Conservation (phyloP, 228 moss, liverwort and hornwort species). For the Sphagnum fallax region DNA sequence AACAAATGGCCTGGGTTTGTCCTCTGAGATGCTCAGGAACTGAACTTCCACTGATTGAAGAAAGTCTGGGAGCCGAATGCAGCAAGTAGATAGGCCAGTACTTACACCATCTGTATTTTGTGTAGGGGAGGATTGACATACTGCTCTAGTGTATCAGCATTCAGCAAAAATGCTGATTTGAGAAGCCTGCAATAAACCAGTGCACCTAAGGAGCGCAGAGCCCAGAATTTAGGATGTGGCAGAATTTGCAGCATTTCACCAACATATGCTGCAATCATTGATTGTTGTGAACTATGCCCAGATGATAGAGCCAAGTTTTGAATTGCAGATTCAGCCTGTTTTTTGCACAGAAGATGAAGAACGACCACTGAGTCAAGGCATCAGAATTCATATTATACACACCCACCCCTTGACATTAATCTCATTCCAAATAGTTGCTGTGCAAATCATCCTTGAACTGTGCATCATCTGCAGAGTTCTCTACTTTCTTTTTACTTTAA, state of each 20-base stretch:
- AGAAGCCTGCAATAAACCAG: conserved; percentile 67
- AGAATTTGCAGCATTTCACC: conserved; percentile 67
- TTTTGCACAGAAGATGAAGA: not conserved
- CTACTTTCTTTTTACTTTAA: not conserved
- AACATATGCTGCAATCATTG: conserved; percentile 34
- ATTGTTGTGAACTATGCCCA: conserved; percentile 27
- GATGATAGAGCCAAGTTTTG: conserved; percentile 41
- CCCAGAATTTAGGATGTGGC: conserved; percentile 84
- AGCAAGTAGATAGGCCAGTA: not conserved
- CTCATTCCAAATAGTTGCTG: too few species aligned
- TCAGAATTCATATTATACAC: too few species aligned
- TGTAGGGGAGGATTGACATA: not conserved
- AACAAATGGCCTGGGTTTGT: not conserved
- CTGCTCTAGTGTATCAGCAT: conserved; percentile 20
- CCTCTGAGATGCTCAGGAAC: not conserved
- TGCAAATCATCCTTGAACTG: not conserved
- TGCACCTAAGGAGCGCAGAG: conserved; percentile 68
- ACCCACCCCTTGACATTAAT: too few species aligned
- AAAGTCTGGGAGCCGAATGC: not conserved
- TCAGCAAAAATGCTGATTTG: conserved; percentile 31
- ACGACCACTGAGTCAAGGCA: not conserved
- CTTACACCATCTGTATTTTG: not conserved
- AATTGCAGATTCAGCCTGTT: conserved; percentile 55
- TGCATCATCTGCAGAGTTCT: not conserved
- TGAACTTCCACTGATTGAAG: not conserved